Conservation (phyloP, 352 stramenopile genomes). For the Phytopythium oedochilum region DNA sequence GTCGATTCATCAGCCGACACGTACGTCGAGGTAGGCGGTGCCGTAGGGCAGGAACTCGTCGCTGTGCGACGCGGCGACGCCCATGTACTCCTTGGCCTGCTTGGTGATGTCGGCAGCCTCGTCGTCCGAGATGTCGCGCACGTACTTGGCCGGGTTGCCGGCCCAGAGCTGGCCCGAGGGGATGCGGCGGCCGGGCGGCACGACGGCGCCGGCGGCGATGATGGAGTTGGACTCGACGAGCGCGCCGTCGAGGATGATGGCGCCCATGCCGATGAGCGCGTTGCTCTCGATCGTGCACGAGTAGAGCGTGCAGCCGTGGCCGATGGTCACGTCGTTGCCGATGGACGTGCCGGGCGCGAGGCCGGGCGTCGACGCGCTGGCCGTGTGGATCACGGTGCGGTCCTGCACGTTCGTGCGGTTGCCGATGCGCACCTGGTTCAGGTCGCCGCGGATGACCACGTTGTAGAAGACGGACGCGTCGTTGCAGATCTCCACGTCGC, state of each 20-base stretch:
- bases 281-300: conserved; percentile 96
- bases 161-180: conserved; percentile 93
- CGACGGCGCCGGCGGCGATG: conserved; percentile 93
- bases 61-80: conserved; percentile 80
- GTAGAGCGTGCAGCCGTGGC: conserved; percentile 94
- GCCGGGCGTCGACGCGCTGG: conserved; percentile 71
- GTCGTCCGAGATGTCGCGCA: conserved; percentile 91
- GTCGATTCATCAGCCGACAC: no score
- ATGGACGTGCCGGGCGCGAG: conserved; percentile 88
- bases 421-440: conserved; percentile 92
- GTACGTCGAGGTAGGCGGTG: conserved; percentile 82
- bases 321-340: conserved; percentile 95
- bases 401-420: conserved; percentile 97
- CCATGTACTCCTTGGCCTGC: conserved; percentile 83
- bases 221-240: conserved; percentile 93
- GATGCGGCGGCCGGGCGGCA: conserved; percentile 86
- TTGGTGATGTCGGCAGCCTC: conserved; percentile 88
- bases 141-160: conserved; percentile 95
- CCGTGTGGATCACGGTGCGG: conserved; percentile 92
- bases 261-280: conserved; percentile 95
- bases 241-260: conserved; percentile 90
- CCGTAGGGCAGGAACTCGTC: conserved; percentile 89
- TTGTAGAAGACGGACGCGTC: conserved; percentile 96
- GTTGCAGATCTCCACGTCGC: conserved; percentile 93
- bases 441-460: conserved; percentile 92